A percentile compares a stretch with the other conserved stretches of the same genome.
These are phyloP conservation scores for Xerocomus minutiporus DNA, from an alignment of 1,284 basidiomycete species.

Conservation along the genomic window DNA sequence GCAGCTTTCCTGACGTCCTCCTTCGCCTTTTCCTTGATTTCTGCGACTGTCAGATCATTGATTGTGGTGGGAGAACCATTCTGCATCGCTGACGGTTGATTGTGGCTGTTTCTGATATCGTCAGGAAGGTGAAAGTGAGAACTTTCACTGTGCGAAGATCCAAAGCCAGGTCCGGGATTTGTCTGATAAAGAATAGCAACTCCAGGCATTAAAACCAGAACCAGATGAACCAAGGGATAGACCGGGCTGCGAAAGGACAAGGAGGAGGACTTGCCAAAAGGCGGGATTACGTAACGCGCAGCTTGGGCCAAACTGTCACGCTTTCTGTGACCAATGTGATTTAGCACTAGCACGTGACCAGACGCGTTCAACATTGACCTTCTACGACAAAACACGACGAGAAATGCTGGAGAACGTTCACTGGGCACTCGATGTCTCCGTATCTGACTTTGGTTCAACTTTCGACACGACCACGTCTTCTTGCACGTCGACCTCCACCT, in stretches of 20 bases:
- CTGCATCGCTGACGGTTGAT: conserved; percentile 25
- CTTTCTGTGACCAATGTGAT: conserved; percentile 18
- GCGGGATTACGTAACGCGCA: conserved; percentile 30
- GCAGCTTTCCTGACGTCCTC: conserved; percentile 51
- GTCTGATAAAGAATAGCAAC: conserved; percentile 34
- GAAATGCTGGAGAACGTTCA: conserved; percentile 44
- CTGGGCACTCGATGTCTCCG: conserved; percentile 41
- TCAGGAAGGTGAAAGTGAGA: conserved; percentile 18
- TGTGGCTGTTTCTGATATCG: conserved; percentile 14
- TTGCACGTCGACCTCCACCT: conserved; percentile 46
- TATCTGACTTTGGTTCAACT: conserved; percentile 41
- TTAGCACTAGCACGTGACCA: conserved; percentile 27
- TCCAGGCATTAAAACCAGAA: conserved; percentile 36
- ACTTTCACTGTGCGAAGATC: conserved; percentile 27
- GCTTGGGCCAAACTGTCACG: conserved; percentile 10
- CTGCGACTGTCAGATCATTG: conserved; percentile 44
- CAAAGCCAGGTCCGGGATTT: conserved; percentile 31
- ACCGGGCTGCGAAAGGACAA: conserved; percentile 13
- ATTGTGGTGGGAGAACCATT: conserved; percentile 26
- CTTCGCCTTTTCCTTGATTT: conserved; percentile 62
- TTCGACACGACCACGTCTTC: conserved; percentile 40
- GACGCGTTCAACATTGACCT: conserved; percentile 25
- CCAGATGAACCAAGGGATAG: conserved; percentile 8
- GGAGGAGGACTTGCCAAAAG: conserved; percentile 3
- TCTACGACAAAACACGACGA: conserved; percentile 12